Evolutionary conservation across 768 basidiomycete genomes (phyloP).

Genomic region (Boletus rubroflammeus): DNA sequence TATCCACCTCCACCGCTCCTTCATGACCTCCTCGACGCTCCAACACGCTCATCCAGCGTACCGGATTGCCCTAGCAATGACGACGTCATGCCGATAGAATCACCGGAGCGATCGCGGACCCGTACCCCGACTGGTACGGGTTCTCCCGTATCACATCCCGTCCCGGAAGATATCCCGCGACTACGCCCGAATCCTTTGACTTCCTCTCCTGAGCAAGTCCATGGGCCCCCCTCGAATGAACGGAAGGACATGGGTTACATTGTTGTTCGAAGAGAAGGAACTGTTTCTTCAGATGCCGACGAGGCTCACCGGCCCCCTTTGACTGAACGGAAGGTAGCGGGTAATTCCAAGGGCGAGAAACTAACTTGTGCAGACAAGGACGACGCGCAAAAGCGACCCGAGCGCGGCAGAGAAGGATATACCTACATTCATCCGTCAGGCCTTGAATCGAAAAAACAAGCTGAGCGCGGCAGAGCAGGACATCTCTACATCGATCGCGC

Average conservation of each 20-base stretch:
- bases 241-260: background rate
- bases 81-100: too few relatives aligned
- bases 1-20: background rate
- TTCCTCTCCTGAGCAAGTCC: background rate
- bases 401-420: background rate
- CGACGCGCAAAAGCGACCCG: background rate
- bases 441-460: background rate
- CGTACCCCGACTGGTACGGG: background rate
- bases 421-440: background rate
- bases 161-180: background rate
- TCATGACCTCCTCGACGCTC: background rate
- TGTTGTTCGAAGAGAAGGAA: background rate
- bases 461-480: background rate
- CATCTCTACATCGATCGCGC: too few relatives aligned
- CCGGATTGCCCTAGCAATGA: background rate
- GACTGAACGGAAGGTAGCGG: background rate
- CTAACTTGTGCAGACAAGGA: background rate
- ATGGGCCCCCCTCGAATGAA: background rate
- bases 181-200: background rate
- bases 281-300: background rate
- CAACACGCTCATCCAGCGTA: background rate
- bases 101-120: background rate
- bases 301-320: background rate
- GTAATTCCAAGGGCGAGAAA: background rate
- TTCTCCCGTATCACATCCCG: background rate